A percentile compares a stretch with the other conserved stretches of the same genome.
Evolutionary conservation across 805 yeast genomes (phyloP).

Genomic region (Danielia reshetovae): DNA sequence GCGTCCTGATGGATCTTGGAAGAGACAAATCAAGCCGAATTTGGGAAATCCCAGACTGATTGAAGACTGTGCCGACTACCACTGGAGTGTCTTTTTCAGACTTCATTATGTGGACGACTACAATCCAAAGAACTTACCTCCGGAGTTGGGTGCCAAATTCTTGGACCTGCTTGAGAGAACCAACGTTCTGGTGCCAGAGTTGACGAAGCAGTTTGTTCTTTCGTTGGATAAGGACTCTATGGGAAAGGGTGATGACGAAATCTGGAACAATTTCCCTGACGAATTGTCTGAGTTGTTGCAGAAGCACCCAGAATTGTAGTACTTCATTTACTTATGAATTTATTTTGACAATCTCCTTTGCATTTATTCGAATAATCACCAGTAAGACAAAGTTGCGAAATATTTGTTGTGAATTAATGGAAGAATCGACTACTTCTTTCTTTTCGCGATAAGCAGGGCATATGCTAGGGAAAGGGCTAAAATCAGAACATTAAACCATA

Average conservation of each 20-base stretch:
- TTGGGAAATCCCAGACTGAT: constrained; percentile 50
- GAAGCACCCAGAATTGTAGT: background rate
- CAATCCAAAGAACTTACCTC: constrained; percentile 31
- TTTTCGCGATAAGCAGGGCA: too few relatives aligned
- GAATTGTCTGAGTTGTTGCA: background rate
- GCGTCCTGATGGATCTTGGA: constrained; percentile 47
- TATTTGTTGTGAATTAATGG: too few relatives aligned
- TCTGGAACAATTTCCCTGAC: constrained; percentile 1
- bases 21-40: constrained; percentile 48
- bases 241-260: too few relatives aligned
- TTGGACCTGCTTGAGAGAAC: constrained; percentile 18
- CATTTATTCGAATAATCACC: too few relatives aligned
- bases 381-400: too few relatives aligned
- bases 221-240: too few relatives aligned
- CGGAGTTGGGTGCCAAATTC: constrained; percentile 16
- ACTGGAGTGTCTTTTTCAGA: constrained; percentile 65
- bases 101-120: constrained; percentile 44
- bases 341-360: too few relatives aligned
- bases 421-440: too few relatives aligned
- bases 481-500: too few relatives aligned
- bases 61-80: constrained; percentile 46
- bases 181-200: constrained; percentile 2
- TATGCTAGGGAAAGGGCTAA: too few relatives aligned
- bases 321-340: too few relatives aligned
- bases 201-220: background rate